Evolutionary conservation across 176 grass and related monocot genomes (phyloP), one percentile per base, ranked within the genome.

Genomic region (Oropetium thomaeum): DNA sequence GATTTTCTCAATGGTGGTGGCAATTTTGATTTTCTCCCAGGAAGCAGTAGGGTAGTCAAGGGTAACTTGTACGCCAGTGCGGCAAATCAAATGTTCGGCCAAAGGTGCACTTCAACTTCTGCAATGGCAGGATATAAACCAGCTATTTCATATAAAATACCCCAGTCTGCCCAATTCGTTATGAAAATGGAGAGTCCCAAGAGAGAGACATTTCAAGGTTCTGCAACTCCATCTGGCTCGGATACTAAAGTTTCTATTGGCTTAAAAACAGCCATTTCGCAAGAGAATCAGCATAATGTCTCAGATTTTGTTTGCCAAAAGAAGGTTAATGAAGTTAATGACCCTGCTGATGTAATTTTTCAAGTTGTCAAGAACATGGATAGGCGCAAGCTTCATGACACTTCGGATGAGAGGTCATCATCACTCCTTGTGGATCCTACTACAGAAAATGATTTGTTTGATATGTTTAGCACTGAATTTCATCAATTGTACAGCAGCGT

Each of bases 371-470:
- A 78, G 66, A 78, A 82, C 79, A 59, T 78, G 34, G 79, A 87
- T 63, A 61, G 33, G 12, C 73, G 58, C 53, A 87, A 85, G 40
- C 58, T 69, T 23, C 26, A 67, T 19, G 70, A 64, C 30, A 67
- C 81, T 52, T 74, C 34, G 38, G 76, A 35, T 28, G 75, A 73
- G 62, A 41, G 33, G 73, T 9, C 84, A 58, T 70, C 64, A 9
- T 64, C 59, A 0, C 59, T 78, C 27, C 67, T 80, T 67, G 42
- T 79, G 77, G 78, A 87, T 42, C 79, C 73, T 80, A 23, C 65
- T 80, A 49, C 60, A 64, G 85, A 80, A 82, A 88, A 70, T 85
- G 84, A 90, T 85, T 74, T 93, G 45, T 90, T 90, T 77, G 81
- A 75, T 73, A 83, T 90, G n/a, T 80, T 93, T 84, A 82, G 82